Conservation (phyloP, 2,329 filamentous ascomycete species). For the Penicillium sp. region DNA sequence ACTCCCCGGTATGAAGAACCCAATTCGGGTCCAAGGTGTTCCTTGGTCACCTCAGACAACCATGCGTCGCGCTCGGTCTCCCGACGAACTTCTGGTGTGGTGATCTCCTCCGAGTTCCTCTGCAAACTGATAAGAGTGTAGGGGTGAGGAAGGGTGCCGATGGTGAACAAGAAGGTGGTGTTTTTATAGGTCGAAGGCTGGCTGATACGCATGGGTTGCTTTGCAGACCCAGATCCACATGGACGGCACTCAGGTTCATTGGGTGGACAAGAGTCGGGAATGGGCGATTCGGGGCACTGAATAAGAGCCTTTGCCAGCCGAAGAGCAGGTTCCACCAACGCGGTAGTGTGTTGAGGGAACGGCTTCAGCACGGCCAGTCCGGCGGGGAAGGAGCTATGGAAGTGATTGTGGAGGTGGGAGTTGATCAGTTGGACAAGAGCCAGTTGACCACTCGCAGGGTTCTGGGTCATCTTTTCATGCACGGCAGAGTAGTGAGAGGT, state of each 20-base stretch:
- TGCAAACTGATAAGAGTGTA: conserved; percentile 75
- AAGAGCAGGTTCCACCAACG: conserved; percentile 67
- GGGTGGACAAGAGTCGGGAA: conserved; percentile 78
- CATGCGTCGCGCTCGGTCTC: conserved; percentile 74
- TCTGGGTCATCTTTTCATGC: conserved; percentile 59
- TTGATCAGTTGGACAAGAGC: conserved; percentile 75
- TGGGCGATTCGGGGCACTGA: conserved; percentile 70
- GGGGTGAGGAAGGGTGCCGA: conserved; percentile 87
- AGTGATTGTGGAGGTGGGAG: conserved; percentile 78
- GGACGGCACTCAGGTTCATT: conserved; percentile 72
- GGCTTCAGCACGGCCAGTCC: conserved; percentile 84
- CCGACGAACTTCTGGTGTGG: conserved; percentile 64
- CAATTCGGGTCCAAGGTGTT: conserved; percentile 64
- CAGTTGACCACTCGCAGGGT: conserved; percentile 61
- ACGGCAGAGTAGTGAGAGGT: conserved; percentile 66
- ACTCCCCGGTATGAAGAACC: conserved; percentile 66
- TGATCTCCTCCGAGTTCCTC: conserved; percentile 58
- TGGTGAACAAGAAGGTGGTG: conserved; percentile 69
- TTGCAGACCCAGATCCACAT: conserved; percentile 66
- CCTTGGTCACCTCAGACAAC: conserved; percentile 69
- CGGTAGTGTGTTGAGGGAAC: conserved; percentile 69
- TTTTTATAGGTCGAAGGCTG: conserved; percentile 70
- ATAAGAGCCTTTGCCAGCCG: conserved; percentile 73
- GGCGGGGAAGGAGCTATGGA: conserved; percentile 73
- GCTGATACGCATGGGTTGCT: conserved; percentile 62